These are phyloP conservation scores for Tolypocladium sp. DNA, from an alignment of 2,329 filamentous ascomycete species.

Conservation along the genomic window DNA sequence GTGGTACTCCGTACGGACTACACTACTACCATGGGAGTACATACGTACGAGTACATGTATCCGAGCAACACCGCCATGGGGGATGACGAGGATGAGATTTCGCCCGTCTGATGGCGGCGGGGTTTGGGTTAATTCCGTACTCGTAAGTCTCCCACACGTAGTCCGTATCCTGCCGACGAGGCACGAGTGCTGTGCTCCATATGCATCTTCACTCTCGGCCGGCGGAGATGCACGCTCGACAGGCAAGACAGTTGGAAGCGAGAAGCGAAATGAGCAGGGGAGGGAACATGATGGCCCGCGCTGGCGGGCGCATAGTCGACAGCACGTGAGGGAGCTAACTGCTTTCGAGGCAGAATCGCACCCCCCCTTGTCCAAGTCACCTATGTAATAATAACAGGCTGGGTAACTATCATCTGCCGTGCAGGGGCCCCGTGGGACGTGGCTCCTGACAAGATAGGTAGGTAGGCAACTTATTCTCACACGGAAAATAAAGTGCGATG, in stretches of 20 bases:
- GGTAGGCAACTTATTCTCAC: neutral
- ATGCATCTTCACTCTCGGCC: too few relatives aligned
- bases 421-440: neutral
- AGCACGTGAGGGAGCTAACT: neutral
- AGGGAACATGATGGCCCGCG: neutral
- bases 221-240: neutral
- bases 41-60: neutral
- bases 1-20: too few relatives aligned
- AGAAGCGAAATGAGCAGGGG: slow-evolving; percentile 1
- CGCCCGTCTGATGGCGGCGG: neutral
- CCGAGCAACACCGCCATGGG: neutral
- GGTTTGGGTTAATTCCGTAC: neutral
- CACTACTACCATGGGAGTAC: neutral
- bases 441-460: neutral
- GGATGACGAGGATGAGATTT: neutral
- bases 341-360: neutral
- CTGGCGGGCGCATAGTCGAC: neutral
- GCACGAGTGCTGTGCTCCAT: neutral
- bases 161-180: neutral
- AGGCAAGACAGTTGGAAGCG: neutral
- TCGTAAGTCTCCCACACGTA: too few relatives aligned
- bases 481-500: neutral
- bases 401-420: neutral
- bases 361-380: neutral
- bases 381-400: neutral